Base-by-base conservation (phyloP, 2,329 filamentous ascomycete species). In the Pestalotiopsis sp. region DNA sequence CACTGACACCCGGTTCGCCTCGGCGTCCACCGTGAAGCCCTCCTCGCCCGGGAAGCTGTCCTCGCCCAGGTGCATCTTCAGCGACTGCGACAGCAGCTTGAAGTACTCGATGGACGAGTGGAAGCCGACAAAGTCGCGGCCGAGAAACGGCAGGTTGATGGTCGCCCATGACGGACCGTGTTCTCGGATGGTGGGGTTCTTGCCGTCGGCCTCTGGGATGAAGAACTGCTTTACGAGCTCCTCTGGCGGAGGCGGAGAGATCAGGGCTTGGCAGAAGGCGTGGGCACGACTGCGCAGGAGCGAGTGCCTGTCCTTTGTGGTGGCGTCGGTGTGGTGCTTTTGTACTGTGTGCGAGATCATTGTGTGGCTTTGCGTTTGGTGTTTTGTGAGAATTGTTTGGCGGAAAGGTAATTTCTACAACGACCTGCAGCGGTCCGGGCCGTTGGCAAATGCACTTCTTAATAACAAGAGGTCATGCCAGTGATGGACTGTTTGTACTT, bases 1-100 rank as follows among this genome's bases (percentile, higher is more conserved):
- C 20, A 70, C 69, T 7, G 62, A 39, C 27, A 70, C 69, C 31
- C 36, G 27, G 23, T 62, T 66, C 14, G 23, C 17, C 17, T 61
- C 66, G 11, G 38, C 66, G 20, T 70, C 69, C n/a, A 70, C 66
- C 20, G 52, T 66, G 20, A 70, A 67, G 13, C 63, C 63, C 11
- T 68, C 69, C 23, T 61, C 62, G 25, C 69, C 67, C n/a, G 69
- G 69, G 45, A 70, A 68, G 62, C 69, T 70, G 23, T 45, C 66
- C n/a, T 49, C n/a, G 66, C 39, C 27, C 49, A 70, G 59, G 17
- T 70, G 57, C 69, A 70, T 70, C 41, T 39, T 63, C 14, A 70
- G 62, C 13, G 69, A 52, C 65, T 58, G 49, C 4, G 57, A 61
- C 13, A 70, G 69, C 3, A 68, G 61, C 31, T 63, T 20, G 23